Percentiles rank a stretch among this genome's conserved stretches.
Conservation (phyloP, 1,139 yeast species). For the Yamadazyma taylorii region DNA sequence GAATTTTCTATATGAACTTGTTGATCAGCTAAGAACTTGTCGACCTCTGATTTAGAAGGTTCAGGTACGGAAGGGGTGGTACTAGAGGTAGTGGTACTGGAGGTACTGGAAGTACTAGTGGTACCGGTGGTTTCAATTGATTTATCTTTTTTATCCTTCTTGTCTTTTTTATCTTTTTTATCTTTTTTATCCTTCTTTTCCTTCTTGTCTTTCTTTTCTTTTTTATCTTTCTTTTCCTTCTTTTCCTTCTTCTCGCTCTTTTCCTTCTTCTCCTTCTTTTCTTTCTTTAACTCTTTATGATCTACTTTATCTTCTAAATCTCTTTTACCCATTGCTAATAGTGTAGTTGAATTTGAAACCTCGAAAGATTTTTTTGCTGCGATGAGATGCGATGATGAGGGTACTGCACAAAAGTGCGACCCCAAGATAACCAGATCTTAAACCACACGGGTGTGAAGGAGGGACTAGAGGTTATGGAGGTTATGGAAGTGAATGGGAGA, state of each 20-base stretch:
- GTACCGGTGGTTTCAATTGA: neutral
- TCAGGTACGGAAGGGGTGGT: neutral
- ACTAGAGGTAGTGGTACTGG: slow-evolving; percentile 18
- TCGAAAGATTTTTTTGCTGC: neutral
- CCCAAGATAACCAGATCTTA: too few relatives aligned
- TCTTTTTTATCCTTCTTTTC: slow-evolving; percentile 37
- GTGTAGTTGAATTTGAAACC: too few relatives aligned
- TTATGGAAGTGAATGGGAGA: too few relatives aligned
- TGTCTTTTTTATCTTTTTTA: slow-evolving; percentile 45
- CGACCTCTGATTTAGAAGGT: slow-evolving; percentile 56
- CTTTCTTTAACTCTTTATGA: slow-evolving; percentile 38
- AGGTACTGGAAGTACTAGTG: slow-evolving; percentile 5
- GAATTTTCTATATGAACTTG: slow-evolving; percentile 79
- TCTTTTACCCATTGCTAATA: slow-evolving; percentile 21
- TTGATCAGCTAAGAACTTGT: slow-evolving; percentile 62
- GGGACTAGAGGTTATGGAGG: too few relatives aligned
- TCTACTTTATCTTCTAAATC: slow-evolving; percentile 26
- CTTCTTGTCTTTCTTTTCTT: slow-evolving; percentile 28
- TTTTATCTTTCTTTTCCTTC: slow-evolving; percentile 16
- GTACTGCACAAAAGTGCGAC: neutral
- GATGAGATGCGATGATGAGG: neutral
- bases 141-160: slow-evolving; percentile 30
- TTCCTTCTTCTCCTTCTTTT: slow-evolving; percentile 40
- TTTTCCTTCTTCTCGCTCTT: slow-evolving; percentile 20
- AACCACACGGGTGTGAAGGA: too few relatives aligned